Conservation (phyloP, 2,329 filamentous ascomycete genomes). For the Penicillium aurantiogriseum region DNA sequence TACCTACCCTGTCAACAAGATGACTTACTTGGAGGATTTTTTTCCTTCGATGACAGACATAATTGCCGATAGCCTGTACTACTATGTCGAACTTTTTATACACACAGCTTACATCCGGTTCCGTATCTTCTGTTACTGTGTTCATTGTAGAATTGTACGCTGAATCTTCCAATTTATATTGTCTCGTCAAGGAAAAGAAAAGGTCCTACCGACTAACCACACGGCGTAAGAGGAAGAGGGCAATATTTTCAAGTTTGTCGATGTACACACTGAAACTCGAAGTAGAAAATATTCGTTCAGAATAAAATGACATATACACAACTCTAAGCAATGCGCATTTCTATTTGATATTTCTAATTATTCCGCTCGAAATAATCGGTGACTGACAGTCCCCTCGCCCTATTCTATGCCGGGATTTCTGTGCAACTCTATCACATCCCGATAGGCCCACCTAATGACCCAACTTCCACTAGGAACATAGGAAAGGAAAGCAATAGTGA, state of each 20-base stretch:
- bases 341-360: not conserved
- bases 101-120: not conserved
- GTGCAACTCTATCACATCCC: not conserved
- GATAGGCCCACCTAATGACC: not conserved
- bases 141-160: not conserved
- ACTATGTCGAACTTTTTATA: not conserved
- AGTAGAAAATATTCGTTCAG: not conserved
- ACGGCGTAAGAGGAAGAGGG: not conserved
- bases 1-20: constrained; percentile 15
- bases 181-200: not conserved
- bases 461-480: not conserved
- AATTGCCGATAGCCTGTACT: constrained; percentile 12
- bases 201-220: too few species aligned
- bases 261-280: too few species aligned
- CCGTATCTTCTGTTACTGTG: not conserved
- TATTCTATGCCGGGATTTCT: not conserved
- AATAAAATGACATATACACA: not conserved
- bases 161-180: too few species aligned
- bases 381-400: not conserved
- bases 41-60: not conserved
- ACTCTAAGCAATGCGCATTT: not conserved
- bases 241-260: not conserved
- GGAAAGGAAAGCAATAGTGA: not conserved
- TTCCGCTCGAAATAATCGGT: not conserved
- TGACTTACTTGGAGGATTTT: constrained; percentile 2